phyloP scores from a whole-genome alignment of 306 rosid species.

The Cucumis melo region DNA sequence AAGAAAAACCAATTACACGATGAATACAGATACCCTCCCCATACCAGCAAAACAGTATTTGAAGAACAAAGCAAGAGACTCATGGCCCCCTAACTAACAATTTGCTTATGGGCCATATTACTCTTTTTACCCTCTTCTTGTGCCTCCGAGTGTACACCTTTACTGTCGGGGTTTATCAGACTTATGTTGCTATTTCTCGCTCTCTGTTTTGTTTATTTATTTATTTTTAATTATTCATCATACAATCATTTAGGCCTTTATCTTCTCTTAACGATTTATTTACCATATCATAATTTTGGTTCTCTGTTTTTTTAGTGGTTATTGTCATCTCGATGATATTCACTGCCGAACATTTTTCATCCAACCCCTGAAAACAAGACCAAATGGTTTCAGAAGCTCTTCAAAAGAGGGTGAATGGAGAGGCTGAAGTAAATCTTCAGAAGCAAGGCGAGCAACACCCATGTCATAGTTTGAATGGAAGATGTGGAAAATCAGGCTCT shows the following conservation, averaged over 20 bases:
- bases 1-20: too few species aligned
- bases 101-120: too few species aligned
- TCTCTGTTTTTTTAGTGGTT: neutral
- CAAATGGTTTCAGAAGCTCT: constrained; percentile 23
- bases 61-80: too few species aligned
- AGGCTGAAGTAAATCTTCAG: constrained; percentile 33
- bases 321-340: neutral
- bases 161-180: neutral
- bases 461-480: constrained; percentile 17
- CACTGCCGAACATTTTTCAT: constrained; percentile 14
- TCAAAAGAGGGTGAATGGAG: constrained; percentile 31
- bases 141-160: too few species aligned
- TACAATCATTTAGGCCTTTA: neutral
- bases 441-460: constrained; percentile 24
- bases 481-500: constrained; percentile 16
- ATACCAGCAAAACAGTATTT: too few species aligned
- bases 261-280: neutral
- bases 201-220: neutral
- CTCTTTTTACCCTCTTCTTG: too few species aligned
- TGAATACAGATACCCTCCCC: too few species aligned
- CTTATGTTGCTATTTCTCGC: neutral
- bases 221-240: neutral
- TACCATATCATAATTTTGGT: neutral
- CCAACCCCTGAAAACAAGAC: constrained; percentile 11
- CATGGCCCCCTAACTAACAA: too few species aligned